These are phyloP conservation scores for Cylindrotheca fusiformis DNA, from an alignment of 108 stramenopile species.

Conservation along the genomic window DNA sequence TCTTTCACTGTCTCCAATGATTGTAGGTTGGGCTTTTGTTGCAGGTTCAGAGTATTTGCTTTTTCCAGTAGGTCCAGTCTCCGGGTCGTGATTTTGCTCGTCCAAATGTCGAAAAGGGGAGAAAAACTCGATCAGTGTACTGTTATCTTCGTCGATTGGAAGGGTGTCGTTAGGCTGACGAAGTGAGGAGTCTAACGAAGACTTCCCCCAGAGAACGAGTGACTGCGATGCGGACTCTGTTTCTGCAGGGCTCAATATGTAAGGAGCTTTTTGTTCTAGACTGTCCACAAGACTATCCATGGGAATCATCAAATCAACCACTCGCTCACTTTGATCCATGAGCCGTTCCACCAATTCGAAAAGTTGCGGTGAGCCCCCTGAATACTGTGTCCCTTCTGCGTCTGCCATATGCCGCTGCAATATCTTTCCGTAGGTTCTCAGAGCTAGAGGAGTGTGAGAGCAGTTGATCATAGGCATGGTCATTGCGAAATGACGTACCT, in stretches of 20 bases:
- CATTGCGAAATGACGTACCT: background rate
- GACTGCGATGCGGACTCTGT: background rate
- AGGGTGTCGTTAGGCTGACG: background rate
- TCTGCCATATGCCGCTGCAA: constrained; percentile 71
- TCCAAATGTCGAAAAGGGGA: background rate
- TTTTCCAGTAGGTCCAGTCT: background rate
- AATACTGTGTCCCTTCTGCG: constrained; percentile 9
- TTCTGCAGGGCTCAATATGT: constrained; percentile 22
- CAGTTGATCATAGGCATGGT: background rate
- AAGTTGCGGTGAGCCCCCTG: constrained; percentile 37
- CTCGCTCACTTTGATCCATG: constrained; percentile 80
- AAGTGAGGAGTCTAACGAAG: background rate
- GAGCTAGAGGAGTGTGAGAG: constrained; percentile 22
- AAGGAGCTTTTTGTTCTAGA: constrained; percentile 17
- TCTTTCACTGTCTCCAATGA: constrained; percentile 49
- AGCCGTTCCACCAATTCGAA: constrained; percentile 66
- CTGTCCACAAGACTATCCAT: constrained; percentile 66
- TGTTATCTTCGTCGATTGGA: background rate
- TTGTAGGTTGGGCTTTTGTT: constrained; percentile 9
- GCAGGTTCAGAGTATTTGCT: too few species aligned
- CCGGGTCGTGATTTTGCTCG: background rate
- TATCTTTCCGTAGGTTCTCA: constrained; percentile 80
- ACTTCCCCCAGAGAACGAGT: constrained; percentile 1
- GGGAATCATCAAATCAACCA: constrained; percentile 71
- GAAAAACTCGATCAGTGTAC: background rate